A percentile compares a stretch with the other conserved stretches of the same genome.
Conservation (phyloP, 805 yeast species). For the Monosporozyma siamensis region DNA sequence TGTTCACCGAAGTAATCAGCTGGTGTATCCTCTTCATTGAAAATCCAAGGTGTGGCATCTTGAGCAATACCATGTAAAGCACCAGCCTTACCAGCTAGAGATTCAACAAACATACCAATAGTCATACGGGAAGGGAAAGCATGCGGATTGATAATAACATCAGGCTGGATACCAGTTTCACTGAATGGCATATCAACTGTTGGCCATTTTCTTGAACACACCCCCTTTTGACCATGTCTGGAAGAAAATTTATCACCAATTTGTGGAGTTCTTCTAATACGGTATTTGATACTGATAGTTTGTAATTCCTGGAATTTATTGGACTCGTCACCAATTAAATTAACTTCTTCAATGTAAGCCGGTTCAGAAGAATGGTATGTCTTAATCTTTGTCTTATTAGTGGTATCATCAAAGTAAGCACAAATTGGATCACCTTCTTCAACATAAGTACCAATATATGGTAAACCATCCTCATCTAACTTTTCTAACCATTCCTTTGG, state of each 20-base stretch:
- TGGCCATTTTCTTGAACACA: slow-evolving; percentile 97
- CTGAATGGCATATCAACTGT: slow-evolving; percentile 93
- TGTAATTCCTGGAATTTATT: slow-evolving; percentile 67
- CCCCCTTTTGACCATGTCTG: slow-evolving; percentile 98
- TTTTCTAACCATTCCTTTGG: slow-evolving; percentile 85
- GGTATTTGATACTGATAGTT: slow-evolving; percentile 73
- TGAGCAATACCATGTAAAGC: slow-evolving; percentile 96
- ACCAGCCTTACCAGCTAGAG: slow-evolving; percentile 98
- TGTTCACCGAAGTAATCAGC: slow-evolving; percentile 98
- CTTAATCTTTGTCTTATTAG: slow-evolving; percentile 84
- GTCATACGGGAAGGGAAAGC: slow-evolving; percentile 99
- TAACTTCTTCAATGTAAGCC: slow-evolving; percentile 91
- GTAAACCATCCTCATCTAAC: slow-evolving; percentile 87
- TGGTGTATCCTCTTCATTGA: slow-evolving; percentile 85
- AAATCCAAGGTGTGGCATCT: slow-evolving; percentile 94
- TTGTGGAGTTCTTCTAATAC: slow-evolving; percentile 84
- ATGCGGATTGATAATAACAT: slow-evolving; percentile 94
- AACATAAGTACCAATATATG: slow-evolving; percentile 76
- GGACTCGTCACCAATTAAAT: slow-evolving; percentile 75
- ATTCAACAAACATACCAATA: slow-evolving; percentile 98
- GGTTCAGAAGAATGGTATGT: slow-evolving; percentile 92
- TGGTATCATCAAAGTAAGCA: slow-evolving; percentile 84
- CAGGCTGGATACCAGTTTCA: slow-evolving; percentile 95
- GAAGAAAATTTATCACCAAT: slow-evolving; percentile 98
- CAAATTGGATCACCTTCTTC: slow-evolving; percentile 94